A percentile compares a stretch with the other conserved stretches of the same genome.
phyloP scores from a whole-genome alignment of 2,329 filamentous ascomycete genomes.

The Fusarium tricinctum region DNA sequence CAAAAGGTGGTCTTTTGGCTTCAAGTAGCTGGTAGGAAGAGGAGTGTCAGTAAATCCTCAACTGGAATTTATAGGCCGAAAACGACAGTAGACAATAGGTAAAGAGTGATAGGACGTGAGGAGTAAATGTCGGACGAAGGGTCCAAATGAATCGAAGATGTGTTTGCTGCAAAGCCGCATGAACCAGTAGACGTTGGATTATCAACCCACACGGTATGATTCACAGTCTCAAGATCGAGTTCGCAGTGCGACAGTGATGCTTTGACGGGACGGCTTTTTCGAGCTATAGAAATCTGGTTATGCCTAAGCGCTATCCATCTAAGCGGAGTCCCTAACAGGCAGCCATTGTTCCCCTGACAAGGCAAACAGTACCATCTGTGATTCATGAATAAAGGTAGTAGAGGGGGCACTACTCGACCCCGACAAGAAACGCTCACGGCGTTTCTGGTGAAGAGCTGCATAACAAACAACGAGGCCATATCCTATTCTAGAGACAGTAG shows the following conservation, averaged over 20 bases:
- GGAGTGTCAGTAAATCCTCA: slow-evolving; percentile 17
- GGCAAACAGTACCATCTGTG: slow-evolving; percentile 1
- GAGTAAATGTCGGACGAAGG: slow-evolving; percentile 17
- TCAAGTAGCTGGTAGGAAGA: slow-evolving; percentile 26
- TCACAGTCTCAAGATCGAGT: slow-evolving; percentile 21
- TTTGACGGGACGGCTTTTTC: slow-evolving; percentile 18
- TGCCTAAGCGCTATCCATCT: slow-evolving; percentile 9
- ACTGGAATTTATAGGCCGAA: slow-evolving; percentile 19
- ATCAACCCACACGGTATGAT: slow-evolving; percentile 13
- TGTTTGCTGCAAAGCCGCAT: not conserved
- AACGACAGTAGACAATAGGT: not conserved
- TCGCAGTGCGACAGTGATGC: slow-evolving; percentile 16
- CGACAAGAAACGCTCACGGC: not conserved
- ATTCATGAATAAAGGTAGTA: slow-evolving; percentile 18
- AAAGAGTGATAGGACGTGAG: slow-evolving; percentile 2
- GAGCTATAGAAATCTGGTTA: slow-evolving; percentile 1
- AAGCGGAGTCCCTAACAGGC: not conserved
- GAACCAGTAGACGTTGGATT: not conserved
- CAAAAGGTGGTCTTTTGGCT: slow-evolving; percentile 27
- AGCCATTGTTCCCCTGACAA: slow-evolving; percentile 14
- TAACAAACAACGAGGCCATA: not conserved
- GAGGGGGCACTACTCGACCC: not conserved
- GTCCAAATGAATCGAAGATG: not conserved
- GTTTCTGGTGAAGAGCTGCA: not conserved
- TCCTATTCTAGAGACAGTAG: not conserved